phyloP scores from a whole-genome alignment of 805 yeast genomes.

The Candida qinlingensis region DNA sequence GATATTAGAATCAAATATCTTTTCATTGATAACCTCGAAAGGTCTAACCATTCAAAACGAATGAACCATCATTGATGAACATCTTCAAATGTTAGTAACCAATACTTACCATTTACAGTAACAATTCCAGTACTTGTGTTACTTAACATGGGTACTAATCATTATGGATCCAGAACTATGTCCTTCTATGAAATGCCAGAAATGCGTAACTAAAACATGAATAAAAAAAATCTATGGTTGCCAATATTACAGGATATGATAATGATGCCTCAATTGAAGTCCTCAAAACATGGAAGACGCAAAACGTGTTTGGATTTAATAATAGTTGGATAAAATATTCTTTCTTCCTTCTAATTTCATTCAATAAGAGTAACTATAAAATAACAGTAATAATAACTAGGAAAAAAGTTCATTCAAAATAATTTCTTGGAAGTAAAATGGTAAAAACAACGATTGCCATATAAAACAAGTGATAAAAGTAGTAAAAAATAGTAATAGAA shows the following conservation, averaged over 20 bases:
- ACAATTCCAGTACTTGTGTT: not conserved
- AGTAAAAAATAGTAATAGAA: too few species aligned
- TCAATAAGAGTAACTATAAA: conserved; percentile 6
- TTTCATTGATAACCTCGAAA: not conserved
- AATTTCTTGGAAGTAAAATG: too few species aligned
- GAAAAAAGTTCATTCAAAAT: not conserved
- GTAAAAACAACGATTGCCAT: too few species aligned
- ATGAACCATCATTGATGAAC: not conserved
- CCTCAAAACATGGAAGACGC: not conserved
- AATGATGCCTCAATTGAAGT: not conserved
- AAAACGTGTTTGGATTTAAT: not conserved
- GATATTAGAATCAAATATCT: too few species aligned
- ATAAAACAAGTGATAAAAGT: too few species aligned
- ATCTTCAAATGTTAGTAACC: not conserved
- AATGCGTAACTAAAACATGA: too few species aligned
- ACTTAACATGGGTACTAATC: not conserved
- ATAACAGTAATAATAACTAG: not conserved
- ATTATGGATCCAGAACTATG: too few species aligned
- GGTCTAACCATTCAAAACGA: not conserved
- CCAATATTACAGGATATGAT: conserved; percentile 1
- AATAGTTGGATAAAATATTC: not conserved
- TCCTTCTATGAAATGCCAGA: too few species aligned
- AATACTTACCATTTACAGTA: not conserved
- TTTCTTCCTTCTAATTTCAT: conserved; percentile 2
- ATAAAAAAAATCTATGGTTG: not conserved